phyloP scores from a whole-genome alignment of 139 green algal species.

The Micractinium conductrix region DNA sequence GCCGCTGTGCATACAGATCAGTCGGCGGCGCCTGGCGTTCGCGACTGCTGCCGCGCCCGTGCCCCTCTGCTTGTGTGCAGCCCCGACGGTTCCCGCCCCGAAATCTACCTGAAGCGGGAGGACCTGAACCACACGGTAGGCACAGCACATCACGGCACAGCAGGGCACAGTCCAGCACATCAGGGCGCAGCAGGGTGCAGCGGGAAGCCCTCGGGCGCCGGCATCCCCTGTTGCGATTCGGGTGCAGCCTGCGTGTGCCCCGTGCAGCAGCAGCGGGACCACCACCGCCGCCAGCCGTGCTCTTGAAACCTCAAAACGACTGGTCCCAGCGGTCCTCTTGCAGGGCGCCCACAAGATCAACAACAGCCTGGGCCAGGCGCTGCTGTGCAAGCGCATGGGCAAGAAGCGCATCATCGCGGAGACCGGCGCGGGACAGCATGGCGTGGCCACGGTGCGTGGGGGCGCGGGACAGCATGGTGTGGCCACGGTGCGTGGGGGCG shows the following conservation, averaged over 20 bases:
- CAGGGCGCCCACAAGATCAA: slow-evolving; percentile 99
- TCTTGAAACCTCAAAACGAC: too few relatives aligned
- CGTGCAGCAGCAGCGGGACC: too few relatives aligned
- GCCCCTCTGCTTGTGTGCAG: too few relatives aligned
- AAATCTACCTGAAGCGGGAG: slow-evolving; percentile 99
- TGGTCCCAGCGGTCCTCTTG: too few relatives aligned
- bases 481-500: slow-evolving; percentile 68
- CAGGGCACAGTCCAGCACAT: too few relatives aligned
- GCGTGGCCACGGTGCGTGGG: slow-evolving; percentile 89
- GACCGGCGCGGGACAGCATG: slow-evolving; percentile 98
- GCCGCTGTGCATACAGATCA: not conserved
- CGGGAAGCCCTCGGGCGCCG: too few relatives aligned
- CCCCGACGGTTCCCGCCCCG: slow-evolving; percentile 65
- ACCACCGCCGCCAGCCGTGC: too few relatives aligned
- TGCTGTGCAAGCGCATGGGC: slow-evolving; percentile 92
- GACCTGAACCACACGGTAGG: slow-evolving; percentile 99
- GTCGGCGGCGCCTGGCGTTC: too few relatives aligned
- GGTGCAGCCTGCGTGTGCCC: too few relatives aligned
- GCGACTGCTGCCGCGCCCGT: not conserved
- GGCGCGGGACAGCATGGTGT: not conserved
- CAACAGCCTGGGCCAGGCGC: slow-evolving; percentile 96
- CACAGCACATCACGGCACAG: too few relatives aligned
- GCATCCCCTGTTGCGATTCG: too few relatives aligned
- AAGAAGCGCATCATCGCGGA: slow-evolving; percentile 99
- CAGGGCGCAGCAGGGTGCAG: too few relatives aligned